Evolutionary conservation across 164 flowering plant genomes (phyloP), one percentile per base, ranked within the genome.

Genomic region (Annona squamosa): DNA sequence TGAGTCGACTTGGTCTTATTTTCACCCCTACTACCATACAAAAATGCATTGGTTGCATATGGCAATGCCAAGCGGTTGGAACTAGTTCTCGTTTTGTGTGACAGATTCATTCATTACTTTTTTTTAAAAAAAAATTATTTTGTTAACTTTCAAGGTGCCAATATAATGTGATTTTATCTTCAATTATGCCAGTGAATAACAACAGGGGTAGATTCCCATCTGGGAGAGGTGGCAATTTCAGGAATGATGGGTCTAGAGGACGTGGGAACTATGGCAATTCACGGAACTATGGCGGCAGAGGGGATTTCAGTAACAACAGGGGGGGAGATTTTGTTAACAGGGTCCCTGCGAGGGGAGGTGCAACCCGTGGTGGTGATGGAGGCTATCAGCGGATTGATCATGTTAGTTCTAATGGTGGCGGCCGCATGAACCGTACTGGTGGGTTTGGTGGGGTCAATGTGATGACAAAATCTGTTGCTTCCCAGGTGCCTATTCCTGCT

Each of bases 211-310:
- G 89, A 13, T 85, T 75, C 77, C 75, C 82, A 18, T 63, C 81
- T 48, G 85, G 85, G 62, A 77, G 83, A 52, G 89, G 84, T 59
- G 71, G 71, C 72, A 85, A 83, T 2, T 85, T 82, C 74, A 84
- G 88, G 76, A 81, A 77, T 70, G 92, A 89, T 48, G 90, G 89
- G 41, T 75, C 46, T 0, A 85, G 93, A 80, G 93, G 85, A 48
- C 85, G 88, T 56, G 57, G 77, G 18, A 74, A 69, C 41, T 74
- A 74, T 74, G 85, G 86, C 42, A 79, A 73, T 64, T 80, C 85
- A 48, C 79, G 88, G 72, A 79, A 83, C 18, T 85, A 79, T 72
- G 67, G 76, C 43, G 67, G 76, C 37, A 79, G 87, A 46, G 82
- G 80, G 57, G 88, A 85, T 66, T 82, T 75, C 72, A 76, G 47